Conservation (phyloP, 352 stramenopile species). For the Phytophthora agathidicida region DNA sequence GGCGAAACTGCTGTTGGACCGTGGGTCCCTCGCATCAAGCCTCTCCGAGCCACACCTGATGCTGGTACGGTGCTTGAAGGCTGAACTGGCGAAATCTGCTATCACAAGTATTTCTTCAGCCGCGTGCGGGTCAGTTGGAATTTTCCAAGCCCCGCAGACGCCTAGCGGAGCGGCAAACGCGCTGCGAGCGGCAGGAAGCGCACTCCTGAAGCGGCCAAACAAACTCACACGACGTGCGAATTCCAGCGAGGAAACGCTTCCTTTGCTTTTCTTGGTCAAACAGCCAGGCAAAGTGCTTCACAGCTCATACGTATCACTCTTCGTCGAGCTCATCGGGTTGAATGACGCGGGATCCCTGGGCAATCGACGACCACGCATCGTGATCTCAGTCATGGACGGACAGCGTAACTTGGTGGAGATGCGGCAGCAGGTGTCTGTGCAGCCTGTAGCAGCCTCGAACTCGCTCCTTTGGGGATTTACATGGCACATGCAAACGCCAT, state of each 20-base stretch:
- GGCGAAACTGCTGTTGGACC: conserved; percentile 63
- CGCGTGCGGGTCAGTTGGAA: conserved; percentile 17
- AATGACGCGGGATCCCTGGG: conserved; percentile 52
- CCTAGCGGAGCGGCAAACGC: conserved; percentile 9
- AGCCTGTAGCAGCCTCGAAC: conserved; percentile 61
- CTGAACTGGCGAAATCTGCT: conserved; percentile 55
- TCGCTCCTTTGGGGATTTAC: conserved; percentile 86
- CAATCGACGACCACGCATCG: conserved; percentile 56
- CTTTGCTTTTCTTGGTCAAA: conserved; percentile 75
- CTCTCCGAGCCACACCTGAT: conserved; percentile 50
- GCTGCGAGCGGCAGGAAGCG: conserved; percentile 18
- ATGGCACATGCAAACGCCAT: conserved; percentile 94
- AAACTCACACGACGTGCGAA: conserved; percentile 22
- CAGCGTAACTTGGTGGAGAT: conserved; percentile 75
- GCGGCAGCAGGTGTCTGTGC: conserved; percentile 76
- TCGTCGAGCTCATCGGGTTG: conserved; percentile 75
- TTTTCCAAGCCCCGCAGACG: conserved; percentile 1
- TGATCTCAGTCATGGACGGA: conserved; percentile 75
- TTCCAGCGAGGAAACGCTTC: conserved; percentile 38
- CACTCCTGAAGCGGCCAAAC: conserved; percentile 29
- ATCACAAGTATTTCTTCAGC: conserved; percentile 66
- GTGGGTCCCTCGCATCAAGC: conserved; percentile 47
- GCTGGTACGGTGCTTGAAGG: conserved; percentile 60
- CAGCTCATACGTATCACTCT: conserved; percentile 85
- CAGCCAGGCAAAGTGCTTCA: conserved; percentile 73